These are phyloP conservation scores for Podospora conica DNA, from an alignment of 495 filamentous ascomycete genomes.

Conservation along the genomic window DNA sequence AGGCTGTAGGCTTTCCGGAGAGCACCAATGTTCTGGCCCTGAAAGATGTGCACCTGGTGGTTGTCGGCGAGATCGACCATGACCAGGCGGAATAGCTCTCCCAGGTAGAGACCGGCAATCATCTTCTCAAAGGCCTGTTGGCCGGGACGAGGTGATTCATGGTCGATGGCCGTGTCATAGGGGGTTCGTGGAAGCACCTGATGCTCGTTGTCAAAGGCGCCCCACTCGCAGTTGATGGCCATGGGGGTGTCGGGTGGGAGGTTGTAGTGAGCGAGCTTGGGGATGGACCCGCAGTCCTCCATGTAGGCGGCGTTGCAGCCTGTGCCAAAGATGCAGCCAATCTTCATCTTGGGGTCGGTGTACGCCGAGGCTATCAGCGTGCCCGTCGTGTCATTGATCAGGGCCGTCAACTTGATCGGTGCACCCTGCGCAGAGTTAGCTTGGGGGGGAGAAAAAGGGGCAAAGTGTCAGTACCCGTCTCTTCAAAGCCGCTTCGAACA, in stretches of 20 bases:
- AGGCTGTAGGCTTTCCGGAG: slow-evolving; percentile 78
- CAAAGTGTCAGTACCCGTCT: slow-evolving; percentile 54
- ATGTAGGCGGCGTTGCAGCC: slow-evolving; percentile 99
- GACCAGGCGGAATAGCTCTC: slow-evolving; percentile 89
- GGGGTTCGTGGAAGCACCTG: slow-evolving; percentile 82
- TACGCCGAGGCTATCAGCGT: slow-evolving; percentile 98
- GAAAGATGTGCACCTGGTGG: slow-evolving; percentile 70
- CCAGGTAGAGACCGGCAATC: slow-evolving; percentile 92
- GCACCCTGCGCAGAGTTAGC: slow-evolving; percentile 53
- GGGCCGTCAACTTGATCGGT: slow-evolving; percentile 85
- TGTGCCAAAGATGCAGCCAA: slow-evolving; percentile 97
- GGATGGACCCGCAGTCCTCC: slow-evolving; percentile 84
- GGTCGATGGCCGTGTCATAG: slow-evolving; percentile 81
- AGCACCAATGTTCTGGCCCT: slow-evolving; percentile 69
- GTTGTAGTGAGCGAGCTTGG: slow-evolving; percentile 90
- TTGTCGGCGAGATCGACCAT: slow-evolving; percentile 79
- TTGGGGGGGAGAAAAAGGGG: not conserved
- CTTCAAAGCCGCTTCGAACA: slow-evolving; percentile 76
- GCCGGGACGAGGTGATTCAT: slow-evolving; percentile 86
- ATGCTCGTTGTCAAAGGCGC: slow-evolving; percentile 97
- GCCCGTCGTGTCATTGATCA: slow-evolving; percentile 97
- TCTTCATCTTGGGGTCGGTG: slow-evolving; percentile 84
- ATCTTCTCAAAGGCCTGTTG: slow-evolving; percentile 98
- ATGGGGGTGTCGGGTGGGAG: slow-evolving; percentile 85
- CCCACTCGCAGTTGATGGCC: slow-evolving; percentile 99